These are phyloP conservation scores for Trichosanthes truncata DNA, from an alignment of 306 rosid genomes.

Conservation along the genomic window DNA sequence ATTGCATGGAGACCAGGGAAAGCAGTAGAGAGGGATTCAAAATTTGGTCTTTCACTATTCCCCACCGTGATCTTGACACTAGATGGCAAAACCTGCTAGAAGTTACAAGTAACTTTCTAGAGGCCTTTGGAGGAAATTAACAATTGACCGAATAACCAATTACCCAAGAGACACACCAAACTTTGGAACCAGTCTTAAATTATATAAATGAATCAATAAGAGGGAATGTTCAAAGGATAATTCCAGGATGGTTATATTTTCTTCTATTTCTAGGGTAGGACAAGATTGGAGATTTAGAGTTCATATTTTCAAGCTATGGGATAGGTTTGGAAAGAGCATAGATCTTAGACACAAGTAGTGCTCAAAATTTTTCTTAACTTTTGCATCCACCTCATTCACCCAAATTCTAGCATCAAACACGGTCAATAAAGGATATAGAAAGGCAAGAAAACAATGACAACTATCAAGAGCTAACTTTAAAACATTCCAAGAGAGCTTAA, in stretches of 20 bases:
- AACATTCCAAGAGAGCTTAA: background rate
- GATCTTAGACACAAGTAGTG: background rate
- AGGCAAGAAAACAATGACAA: background rate
- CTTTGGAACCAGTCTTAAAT: background rate
- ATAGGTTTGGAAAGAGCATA: background rate
- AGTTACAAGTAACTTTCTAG: background rate
- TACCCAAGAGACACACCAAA: background rate
- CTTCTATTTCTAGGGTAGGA: background rate
- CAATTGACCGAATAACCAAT: background rate
- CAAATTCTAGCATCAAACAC: background rate
- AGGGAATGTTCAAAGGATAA: background rate
- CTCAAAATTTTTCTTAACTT: background rate
- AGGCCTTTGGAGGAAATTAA: background rate
- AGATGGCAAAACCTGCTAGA: background rate
- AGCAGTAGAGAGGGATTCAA: background rate
- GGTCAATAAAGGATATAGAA: background rate
- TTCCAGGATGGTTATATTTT: background rate
- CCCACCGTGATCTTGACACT: background rate
- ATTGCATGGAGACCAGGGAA: background rate
- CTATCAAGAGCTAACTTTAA: constrained; percentile 3
- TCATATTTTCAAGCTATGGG: background rate
- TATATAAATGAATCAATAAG: background rate
- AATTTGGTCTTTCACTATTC: background rate
- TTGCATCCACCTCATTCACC: background rate
- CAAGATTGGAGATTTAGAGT: background rate